Percentiles rank a stretch among this genome's conserved stretches.
Evolutionary conservation across 139 green algal genomes (phyloP).

Genomic region (Chlorella sorokiniana): DNA sequence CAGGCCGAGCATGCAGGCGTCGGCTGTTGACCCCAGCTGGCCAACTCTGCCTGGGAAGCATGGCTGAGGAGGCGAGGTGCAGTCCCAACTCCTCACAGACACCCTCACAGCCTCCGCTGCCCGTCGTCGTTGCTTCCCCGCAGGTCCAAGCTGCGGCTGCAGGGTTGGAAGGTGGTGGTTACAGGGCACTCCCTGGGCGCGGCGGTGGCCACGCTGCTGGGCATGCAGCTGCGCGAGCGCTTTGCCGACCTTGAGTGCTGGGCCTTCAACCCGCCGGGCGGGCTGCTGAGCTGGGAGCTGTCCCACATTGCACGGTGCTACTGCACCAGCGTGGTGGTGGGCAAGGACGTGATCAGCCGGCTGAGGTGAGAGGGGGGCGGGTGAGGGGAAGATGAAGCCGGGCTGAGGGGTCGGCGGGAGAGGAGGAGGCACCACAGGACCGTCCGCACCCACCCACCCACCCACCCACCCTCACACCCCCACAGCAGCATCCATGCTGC

Average conservation of each 20-base stretch:
- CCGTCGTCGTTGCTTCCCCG: not conserved
- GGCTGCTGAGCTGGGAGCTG: conserved; percentile 50
- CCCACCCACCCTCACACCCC: not conserved
- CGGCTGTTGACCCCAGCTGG: no score
- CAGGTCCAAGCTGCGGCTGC: conserved; percentile 35
- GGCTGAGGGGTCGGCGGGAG: no score
- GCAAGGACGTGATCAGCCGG: conserved; percentile 65
- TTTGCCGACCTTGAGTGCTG: conserved; percentile 63
- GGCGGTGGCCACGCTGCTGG: conserved; percentile 67
- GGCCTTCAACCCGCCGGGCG: conserved; percentile 63
- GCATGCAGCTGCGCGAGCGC: conserved; percentile 55
- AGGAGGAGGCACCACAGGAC: no score
- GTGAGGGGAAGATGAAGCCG: no score
- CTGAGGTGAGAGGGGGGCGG: conserved; percentile 33
- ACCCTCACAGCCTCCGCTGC: not conserved
- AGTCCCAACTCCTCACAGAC: no score
- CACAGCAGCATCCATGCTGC: not conserved
- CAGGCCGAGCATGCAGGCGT: not conserved
- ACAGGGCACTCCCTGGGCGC: conserved; percentile 73
- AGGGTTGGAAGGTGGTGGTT: conserved; percentile 68
- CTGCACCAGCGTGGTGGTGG: conserved; percentile 60
- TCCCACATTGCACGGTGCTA: conserved; percentile 30
- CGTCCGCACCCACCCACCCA: not conserved
- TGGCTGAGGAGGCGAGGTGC: not conserved
- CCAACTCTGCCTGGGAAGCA: not conserved